Evolutionary conservation across 2,329 filamentous ascomycete species (phyloP).

Genomic region (Tolypocladium nubicola): DNA sequence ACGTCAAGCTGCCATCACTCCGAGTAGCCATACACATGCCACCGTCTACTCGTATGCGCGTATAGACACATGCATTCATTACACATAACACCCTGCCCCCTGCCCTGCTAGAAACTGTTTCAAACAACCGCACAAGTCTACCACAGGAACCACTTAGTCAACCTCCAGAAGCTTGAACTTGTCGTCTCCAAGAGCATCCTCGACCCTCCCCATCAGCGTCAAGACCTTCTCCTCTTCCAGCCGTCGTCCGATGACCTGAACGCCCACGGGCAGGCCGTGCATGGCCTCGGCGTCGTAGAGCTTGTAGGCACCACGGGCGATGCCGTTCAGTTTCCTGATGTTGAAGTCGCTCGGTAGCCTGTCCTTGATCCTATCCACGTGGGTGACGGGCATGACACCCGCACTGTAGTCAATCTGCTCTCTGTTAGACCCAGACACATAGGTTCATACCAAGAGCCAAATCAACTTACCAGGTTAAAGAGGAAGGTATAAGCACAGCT

Average conservation of each 20-base stretch:
- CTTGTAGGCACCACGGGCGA: constrained; percentile 75
- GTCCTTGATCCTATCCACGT: constrained; percentile 63
- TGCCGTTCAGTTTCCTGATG: constrained; percentile 58
- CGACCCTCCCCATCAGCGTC: constrained; percentile 67
- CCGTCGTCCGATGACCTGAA: constrained; percentile 72
- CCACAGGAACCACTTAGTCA: constrained; percentile 21
- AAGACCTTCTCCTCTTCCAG: constrained; percentile 84
- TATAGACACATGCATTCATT: neutral
- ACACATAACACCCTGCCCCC: neutral
- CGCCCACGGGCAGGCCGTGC: constrained; percentile 77
- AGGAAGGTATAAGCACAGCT: constrained; percentile 90
- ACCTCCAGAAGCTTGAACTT: constrained; percentile 41
- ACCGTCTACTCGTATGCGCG: neutral
- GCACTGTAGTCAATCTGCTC: constrained; percentile 69
- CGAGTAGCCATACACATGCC: neutral
- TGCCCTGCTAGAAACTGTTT: neutral
- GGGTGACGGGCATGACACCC: constrained; percentile 75
- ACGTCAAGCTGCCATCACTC: neutral
- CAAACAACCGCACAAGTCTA: neutral
- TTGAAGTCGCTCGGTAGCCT: constrained; percentile 52
- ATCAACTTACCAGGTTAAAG: constrained; percentile 64
- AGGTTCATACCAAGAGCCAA: too few relatives aligned
- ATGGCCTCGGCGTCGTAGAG: constrained; percentile 74
- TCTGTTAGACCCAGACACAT: neutral
- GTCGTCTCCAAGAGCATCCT: constrained; percentile 56